phyloP scores from a whole-genome alignment of 305 asterid genomes.

The Fraxinus angustifolia region DNA sequence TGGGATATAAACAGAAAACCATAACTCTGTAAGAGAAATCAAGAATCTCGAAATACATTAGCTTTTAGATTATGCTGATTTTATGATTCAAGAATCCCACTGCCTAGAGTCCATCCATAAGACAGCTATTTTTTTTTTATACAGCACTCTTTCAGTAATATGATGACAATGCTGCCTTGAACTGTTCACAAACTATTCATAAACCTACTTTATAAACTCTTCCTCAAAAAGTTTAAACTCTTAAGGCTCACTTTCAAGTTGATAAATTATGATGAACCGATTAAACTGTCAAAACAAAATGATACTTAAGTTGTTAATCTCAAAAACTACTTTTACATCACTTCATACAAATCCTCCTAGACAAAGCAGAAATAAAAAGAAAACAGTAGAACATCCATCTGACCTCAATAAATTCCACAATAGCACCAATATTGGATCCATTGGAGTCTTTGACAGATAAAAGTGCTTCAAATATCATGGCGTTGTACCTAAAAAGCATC shows the following conservation, averaged over 20 bases:
- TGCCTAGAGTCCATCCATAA: neutral
- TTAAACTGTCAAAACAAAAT: neutral
- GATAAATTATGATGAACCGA: neutral
- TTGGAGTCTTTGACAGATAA: constrained; percentile 39
- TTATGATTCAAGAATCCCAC: neutral
- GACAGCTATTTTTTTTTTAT: neutral
- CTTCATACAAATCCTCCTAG: neutral
- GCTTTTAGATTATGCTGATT: neutral
- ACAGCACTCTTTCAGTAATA: neutral
- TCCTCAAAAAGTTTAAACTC: neutral
- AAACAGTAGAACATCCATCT: constrained; percentile 17
- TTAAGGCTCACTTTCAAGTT: constrained; percentile 1
- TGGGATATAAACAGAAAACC: neutral
- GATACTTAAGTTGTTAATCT: neutral
- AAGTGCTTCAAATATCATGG: constrained; percentile 57
- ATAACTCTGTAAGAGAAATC: neutral
- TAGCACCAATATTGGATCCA: constrained; percentile 49
- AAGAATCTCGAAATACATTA: neutral
- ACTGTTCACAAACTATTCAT: neutral
- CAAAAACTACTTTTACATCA: neutral
- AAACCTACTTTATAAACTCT: neutral
- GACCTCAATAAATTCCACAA: constrained; percentile 56
- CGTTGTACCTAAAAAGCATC: constrained; percentile 32
- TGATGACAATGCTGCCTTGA: neutral
- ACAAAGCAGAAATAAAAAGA: neutral